phyloP scores from a whole-genome alignment of 2,329 filamentous ascomycete species.

The Fusarium devonianum region DNA sequence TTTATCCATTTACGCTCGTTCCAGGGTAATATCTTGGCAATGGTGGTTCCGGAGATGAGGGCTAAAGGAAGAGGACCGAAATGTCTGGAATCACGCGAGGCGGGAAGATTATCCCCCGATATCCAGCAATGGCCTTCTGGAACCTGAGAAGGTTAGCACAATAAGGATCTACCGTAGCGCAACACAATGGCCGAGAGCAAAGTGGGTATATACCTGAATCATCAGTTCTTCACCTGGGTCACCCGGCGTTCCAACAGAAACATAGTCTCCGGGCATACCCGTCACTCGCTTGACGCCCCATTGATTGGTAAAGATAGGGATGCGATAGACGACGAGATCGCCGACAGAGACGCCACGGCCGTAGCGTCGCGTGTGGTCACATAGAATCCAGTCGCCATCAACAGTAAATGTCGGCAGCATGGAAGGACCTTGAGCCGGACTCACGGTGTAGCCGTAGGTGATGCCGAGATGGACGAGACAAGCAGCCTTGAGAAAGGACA shows the following conservation, averaged over 20 bases:
- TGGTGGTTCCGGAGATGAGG: slow-evolving; percentile 82
- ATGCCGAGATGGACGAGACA: slow-evolving; percentile 54
- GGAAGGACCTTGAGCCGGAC: slow-evolving; percentile 72
- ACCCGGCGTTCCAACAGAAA: slow-evolving; percentile 69
- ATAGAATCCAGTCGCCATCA: slow-evolving; percentile 71
- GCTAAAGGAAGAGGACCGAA: slow-evolving; percentile 89
- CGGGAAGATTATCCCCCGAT: slow-evolving; percentile 84
- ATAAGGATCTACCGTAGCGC: too few relatives aligned
- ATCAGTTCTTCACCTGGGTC: slow-evolving; percentile 57
- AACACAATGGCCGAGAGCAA: too few relatives aligned
- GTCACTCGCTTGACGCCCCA: slow-evolving; percentile 80
- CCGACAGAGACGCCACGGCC: slow-evolving; percentile 76
- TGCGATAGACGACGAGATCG: slow-evolving; percentile 80
- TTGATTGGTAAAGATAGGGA: slow-evolving; percentile 70
- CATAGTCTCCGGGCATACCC: slow-evolving; percentile 79
- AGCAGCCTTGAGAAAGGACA: slow-evolving; percentile 48
- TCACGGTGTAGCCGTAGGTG: slow-evolving; percentile 68
- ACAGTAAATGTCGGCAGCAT: slow-evolving; percentile 87
- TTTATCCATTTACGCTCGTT: slow-evolving; percentile 59
- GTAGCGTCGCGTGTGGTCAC: slow-evolving; percentile 71
- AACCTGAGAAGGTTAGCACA: slow-evolving; percentile 61
- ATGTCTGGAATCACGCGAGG: slow-evolving; percentile 83
- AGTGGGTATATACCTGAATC: slow-evolving; percentile 76
- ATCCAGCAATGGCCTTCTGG: slow-evolving; percentile 93
- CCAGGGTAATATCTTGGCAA: slow-evolving; percentile 67